Evolutionary conservation across 169 alveolate species (phyloP).

Genomic region (Plasmodium cynomolgi): DNA sequence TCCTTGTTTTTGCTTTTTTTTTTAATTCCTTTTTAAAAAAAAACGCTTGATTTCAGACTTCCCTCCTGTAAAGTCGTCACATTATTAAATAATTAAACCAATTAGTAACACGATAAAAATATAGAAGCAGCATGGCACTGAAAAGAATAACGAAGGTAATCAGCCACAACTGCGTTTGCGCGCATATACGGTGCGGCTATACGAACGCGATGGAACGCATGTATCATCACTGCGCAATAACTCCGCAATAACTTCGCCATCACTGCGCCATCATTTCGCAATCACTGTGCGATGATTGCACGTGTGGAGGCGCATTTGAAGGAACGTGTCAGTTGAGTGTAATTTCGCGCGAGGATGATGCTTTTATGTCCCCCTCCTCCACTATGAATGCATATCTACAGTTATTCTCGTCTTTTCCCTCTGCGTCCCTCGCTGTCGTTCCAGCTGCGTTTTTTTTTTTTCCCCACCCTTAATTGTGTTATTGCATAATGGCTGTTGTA

Average conservation of each 20-base stretch:
- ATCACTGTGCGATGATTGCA: background rate
- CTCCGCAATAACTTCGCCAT: background rate
- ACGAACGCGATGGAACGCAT: background rate
- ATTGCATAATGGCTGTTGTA: background rate
- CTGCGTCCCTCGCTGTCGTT: background rate
- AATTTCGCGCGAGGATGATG: background rate
- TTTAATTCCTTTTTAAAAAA: background rate
- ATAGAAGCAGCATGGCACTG: constrained; percentile 67
- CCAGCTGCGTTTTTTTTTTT: background rate
- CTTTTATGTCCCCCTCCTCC: background rate
- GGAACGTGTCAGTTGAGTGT: background rate
- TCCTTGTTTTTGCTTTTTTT: background rate
- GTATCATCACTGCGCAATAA: background rate
- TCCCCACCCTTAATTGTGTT: background rate
- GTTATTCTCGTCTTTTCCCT: background rate
- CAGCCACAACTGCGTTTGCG: background rate
- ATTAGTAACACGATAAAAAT: constrained; percentile 5
- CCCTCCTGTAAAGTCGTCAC: background rate
- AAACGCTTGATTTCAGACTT: background rate
- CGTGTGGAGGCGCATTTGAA: background rate
- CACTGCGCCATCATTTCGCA: background rate
- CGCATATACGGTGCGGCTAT: background rate
- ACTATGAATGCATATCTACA: background rate
- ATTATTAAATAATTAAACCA: constrained; percentile 15
- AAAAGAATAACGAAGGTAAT: constrained; percentile 57